Evolutionary conservation across 2,329 filamentous ascomycete genomes (phyloP).

Genomic region (Penicillium sp.): DNA sequence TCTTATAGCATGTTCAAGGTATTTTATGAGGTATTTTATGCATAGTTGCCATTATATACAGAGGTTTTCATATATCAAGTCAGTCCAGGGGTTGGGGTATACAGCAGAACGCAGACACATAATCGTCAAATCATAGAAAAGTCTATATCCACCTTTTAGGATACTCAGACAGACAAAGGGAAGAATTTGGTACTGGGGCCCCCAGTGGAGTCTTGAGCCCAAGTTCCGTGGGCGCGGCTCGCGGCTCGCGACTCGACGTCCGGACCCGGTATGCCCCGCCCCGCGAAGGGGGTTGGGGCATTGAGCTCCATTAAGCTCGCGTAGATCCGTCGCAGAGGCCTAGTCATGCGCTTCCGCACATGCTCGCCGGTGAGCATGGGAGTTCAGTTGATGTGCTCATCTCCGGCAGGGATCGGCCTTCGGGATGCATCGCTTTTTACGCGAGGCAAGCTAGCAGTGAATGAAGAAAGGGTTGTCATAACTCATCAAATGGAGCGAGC

Average conservation of each 20-base stretch:
- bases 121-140: constrained; percentile 10
- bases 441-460: not conserved
- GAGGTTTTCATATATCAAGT: not conserved
- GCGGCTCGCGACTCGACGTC: not conserved
- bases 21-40: too few relatives aligned
- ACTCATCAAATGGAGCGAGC: not conserved
- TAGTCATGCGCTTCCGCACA: not conserved
- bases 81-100: not conserved
- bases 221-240: constrained; percentile 1
- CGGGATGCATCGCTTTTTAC: not conserved
- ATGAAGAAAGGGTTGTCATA: not conserved
- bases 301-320: not conserved
- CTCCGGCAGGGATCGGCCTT: not conserved
- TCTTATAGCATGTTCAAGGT: not conserved
- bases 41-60: not conserved
- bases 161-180: not conserved
- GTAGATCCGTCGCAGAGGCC: not conserved
- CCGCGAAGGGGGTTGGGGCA: constrained; percentile 5
- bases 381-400: not conserved
- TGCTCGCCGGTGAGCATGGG: not conserved
- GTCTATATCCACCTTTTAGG: not conserved
- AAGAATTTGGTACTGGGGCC: not conserved
- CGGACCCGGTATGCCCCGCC: constrained; percentile 10
- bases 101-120: constrained; percentile 2
- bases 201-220: constrained; percentile 3